These are phyloP conservation scores for Rhynchospora tenuis DNA, from an alignment of 176 grass and related monocot genomes.

Conservation along the genomic window DNA sequence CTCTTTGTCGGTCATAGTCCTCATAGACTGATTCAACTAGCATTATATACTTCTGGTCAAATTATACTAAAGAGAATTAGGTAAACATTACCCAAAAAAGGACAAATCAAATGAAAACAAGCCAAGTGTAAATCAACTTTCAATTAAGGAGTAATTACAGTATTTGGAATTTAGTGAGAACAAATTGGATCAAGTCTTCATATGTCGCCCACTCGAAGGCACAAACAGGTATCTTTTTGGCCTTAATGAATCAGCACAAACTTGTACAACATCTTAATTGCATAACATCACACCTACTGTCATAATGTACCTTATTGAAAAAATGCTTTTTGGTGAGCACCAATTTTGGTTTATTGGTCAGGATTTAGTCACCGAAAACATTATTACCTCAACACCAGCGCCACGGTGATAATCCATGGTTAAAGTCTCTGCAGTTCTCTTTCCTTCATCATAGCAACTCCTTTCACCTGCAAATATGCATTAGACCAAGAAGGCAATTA, in stretches of 20 bases:
- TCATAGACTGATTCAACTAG: not conserved
- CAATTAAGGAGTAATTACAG: not conserved
- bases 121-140: not conserved
- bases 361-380: not conserved
- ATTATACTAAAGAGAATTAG: not conserved
- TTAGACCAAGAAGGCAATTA: not conserved
- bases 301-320: not conserved
- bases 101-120: not conserved
- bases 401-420: constrained; percentile 96
- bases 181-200: not conserved
- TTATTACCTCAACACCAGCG: constrained; percentile 78
- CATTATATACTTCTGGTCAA: not conserved
- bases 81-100: not conserved
- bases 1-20: not conserved
- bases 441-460: constrained; percentile 97
- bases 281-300: not conserved
- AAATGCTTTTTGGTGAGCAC: not conserved
- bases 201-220: no score
- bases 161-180: not conserved
- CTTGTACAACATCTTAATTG: not conserved
- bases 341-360: not conserved
- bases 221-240: not conserved
- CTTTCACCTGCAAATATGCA: constrained; percentile 48
- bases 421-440: constrained; percentile 94
- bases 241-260: not conserved